Evolutionary conservation across 2,329 filamentous ascomycete genomes (phyloP).

Genomic region (Trichoderma lentiforme): DNA sequence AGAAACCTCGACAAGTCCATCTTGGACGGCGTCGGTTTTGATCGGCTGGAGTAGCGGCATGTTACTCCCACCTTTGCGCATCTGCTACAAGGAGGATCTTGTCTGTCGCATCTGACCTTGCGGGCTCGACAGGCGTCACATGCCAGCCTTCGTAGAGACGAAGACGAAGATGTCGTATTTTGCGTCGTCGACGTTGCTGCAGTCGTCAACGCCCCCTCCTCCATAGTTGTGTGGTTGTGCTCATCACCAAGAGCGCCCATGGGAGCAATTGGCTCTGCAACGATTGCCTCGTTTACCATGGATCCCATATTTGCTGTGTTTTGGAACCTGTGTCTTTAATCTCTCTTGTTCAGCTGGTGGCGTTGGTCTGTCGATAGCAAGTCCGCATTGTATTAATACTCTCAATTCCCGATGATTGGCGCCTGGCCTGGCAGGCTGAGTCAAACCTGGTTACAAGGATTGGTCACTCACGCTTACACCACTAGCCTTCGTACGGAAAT

Average conservation of each 20-base stretch:
- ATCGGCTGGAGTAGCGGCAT: constrained; percentile 9
- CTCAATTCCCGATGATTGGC: background rate
- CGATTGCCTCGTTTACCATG: background rate
- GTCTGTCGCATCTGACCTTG: constrained; percentile 14
- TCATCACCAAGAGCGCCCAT: background rate
- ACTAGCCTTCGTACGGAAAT: background rate
- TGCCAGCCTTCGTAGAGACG: background rate
- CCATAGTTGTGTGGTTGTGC: background rate
- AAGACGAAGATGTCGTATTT: background rate
- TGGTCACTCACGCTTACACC: background rate
- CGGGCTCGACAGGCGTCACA: constrained; percentile 12
- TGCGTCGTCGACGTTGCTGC: background rate
- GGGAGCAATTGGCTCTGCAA: background rate
- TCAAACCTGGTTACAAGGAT: background rate
- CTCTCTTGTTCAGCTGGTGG: background rate
- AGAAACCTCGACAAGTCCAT: constrained; percentile 10
- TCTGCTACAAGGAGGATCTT: constrained; percentile 3
- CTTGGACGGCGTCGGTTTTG: constrained; percentile 7
- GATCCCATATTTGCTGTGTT: background rate
- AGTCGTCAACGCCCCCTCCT: background rate
- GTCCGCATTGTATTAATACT: background rate
- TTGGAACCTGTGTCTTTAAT: background rate
- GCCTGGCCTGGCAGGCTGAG: background rate
- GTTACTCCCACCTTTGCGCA: constrained; percentile 3
- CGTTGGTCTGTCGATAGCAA: background rate